Evolutionary conservation across 345 rosid species (phyloP).

Genomic region (Pistacia integerrima): DNA sequence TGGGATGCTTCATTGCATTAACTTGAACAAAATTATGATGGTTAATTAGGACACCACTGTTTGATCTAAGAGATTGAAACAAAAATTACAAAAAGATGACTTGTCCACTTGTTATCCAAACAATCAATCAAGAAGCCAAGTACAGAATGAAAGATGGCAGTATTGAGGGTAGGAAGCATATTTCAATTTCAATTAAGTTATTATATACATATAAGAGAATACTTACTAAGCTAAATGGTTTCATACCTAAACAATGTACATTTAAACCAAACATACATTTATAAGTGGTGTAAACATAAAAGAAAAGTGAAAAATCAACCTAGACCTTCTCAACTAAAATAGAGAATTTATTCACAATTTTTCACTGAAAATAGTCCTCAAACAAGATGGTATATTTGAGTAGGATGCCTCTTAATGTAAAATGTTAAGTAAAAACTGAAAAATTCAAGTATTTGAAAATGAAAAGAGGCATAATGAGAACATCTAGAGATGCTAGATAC

Average conservation of each 20-base stretch:
- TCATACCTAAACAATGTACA: neutral
- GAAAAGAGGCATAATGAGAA: slow-evolving; percentile 24
- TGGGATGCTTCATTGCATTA: neutral
- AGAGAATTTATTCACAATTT: neutral
- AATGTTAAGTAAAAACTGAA: slow-evolving; percentile 15
- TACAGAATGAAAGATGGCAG: neutral
- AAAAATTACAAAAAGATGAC: neutral
- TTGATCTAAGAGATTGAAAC: neutral
- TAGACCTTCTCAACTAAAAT: neutral
- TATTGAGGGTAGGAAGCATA: too few relatives aligned
- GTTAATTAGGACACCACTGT: neutral
- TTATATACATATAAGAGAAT: neutral
- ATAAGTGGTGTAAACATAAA: neutral
- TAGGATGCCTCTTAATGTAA: slow-evolving; percentile 65
- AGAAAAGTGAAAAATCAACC: neutral
- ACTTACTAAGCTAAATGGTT: neutral
- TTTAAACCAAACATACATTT: neutral
- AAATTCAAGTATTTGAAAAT: slow-evolving; percentile 7
- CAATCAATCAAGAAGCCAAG: neutral
- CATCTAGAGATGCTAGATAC: slow-evolving; percentile 90
- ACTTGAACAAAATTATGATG: neutral
- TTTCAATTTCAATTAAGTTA: neutral
- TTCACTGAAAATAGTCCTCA: neutral
- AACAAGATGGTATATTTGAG: slow-evolving; percentile 62
- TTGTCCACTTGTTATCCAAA: neutral